phyloP scores from a whole-genome alignment of 106 monocot genomes.

The Agapanthus africanus region DNA sequence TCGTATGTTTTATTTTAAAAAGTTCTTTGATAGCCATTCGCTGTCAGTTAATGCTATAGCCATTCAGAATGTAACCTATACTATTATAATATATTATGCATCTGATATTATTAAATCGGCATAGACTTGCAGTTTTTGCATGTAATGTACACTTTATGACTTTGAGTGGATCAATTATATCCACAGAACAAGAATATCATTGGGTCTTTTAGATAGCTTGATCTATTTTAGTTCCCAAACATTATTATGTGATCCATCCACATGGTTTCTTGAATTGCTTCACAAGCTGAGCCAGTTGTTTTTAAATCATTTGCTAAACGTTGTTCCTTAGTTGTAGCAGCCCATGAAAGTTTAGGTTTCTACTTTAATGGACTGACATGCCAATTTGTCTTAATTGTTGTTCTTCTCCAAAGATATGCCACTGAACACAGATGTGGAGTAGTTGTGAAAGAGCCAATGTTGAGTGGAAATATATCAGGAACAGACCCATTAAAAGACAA shows the following conservation, averaged over 20 bases:
- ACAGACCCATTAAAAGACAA: constrained; percentile 98
- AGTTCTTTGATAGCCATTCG: neutral
- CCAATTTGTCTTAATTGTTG: constrained; percentile 88
- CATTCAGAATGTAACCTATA: no score
- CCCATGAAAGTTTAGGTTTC: neutral
- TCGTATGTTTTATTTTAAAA: neutral
- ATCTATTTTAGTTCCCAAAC: neutral
- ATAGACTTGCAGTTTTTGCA: neutral
- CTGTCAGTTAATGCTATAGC: no score
- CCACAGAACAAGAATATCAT: neutral
- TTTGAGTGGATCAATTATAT: neutral
- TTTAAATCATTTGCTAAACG: neutral
- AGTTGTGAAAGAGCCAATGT: constrained; percentile 90
- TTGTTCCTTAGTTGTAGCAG: neutral
- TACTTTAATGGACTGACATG: neutral
- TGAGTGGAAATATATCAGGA: constrained; percentile 98
- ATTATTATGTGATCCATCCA: neutral
- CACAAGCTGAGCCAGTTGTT: neutral
- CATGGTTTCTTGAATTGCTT: neutral
- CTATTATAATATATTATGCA: no score
- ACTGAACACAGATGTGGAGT: constrained; percentile 99
- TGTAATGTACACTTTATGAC: no score
- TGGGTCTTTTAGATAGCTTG: neutral
- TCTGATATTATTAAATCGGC: neutral
- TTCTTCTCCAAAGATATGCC: constrained; percentile 86